These are phyloP conservation scores for Fusarium poae DNA, from an alignment of 2,329 filamentous ascomycete genomes.

Conservation along the genomic window DNA sequence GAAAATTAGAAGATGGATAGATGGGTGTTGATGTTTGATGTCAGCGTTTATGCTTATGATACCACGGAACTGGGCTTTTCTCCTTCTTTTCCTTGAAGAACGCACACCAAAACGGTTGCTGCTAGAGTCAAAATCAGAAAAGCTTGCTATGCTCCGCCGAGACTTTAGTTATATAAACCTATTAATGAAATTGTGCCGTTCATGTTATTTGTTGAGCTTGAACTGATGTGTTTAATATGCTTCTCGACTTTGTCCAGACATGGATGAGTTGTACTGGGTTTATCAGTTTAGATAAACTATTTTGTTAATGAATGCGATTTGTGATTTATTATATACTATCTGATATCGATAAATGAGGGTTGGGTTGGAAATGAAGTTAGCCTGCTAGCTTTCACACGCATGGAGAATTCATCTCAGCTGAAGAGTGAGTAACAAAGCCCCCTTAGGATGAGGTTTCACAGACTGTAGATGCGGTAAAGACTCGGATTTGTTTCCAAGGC, in stretches of 20 bases:
- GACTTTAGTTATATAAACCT: constrained; percentile 41
- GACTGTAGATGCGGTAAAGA: not conserved
- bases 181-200: constrained; percentile 39
- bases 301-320: not conserved
- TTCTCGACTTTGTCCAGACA: not conserved
- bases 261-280: not conserved
- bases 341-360: not conserved
- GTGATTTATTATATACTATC: not conserved
- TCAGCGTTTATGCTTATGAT: constrained; percentile 46
- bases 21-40: constrained; percentile 43
- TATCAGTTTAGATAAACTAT: not conserved
- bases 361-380: not conserved
- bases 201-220: constrained; percentile 5
- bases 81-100: constrained; percentile 32
- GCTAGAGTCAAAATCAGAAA: constrained; percentile 40
- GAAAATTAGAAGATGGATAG: constrained; percentile 33
- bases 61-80: constrained; percentile 42
- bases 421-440: not conserved
- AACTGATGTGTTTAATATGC: not conserved
- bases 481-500: not conserved
- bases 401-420: not conserved
- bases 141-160: constrained; percentile 43
- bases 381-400: not conserved
- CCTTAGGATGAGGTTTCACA: too few species aligned
- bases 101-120: constrained; percentile 35